Conservation (phyloP, 2,329 filamentous ascomycete genomes). For the Apiospora kogelbergensis region DNA sequence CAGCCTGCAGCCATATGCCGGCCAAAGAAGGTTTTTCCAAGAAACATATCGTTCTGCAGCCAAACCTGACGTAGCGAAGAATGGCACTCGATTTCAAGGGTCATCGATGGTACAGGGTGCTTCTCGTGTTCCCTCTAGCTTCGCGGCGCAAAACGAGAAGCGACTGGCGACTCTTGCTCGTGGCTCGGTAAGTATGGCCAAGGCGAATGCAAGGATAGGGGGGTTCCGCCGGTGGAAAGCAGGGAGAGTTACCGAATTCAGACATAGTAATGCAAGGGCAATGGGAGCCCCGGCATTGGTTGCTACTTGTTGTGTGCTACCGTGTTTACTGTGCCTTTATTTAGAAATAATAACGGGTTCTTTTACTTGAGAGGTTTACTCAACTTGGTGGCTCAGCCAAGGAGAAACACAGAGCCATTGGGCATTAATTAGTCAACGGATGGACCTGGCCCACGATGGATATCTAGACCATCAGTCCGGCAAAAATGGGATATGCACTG, state of each 20-base stretch:
- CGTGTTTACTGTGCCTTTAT: constrained; percentile 1
- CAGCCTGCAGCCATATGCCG: not conserved
- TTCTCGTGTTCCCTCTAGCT: not conserved
- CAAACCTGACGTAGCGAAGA: not conserved
- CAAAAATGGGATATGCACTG: not conserved
- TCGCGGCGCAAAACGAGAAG: not conserved
- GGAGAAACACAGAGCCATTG: constrained; percentile 3
- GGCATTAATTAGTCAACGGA: constrained; percentile 7
- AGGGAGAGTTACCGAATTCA: not conserved
- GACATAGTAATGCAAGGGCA: not conserved
- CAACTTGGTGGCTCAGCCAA: not conserved
- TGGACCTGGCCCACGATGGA: constrained; percentile 6
- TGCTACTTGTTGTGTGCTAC: not conserved
- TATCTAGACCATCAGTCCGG: constrained; percentile 3
- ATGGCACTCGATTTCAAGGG: not conserved
- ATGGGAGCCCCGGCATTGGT: constrained; percentile 5
- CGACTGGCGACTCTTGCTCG: not conserved
- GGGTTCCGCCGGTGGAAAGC: not conserved
- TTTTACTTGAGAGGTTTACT: constrained; percentile 9
- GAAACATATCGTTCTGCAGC: not conserved
- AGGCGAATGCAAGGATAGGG: constrained; percentile 3
- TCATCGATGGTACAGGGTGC: not conserved
- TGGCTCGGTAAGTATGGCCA: not conserved
- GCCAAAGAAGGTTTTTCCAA: not conserved
- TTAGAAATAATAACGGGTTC: not conserved